Conservation (phyloP, 1,284 basidiomycete genomes). For the Apiotrichum gracile region DNA sequence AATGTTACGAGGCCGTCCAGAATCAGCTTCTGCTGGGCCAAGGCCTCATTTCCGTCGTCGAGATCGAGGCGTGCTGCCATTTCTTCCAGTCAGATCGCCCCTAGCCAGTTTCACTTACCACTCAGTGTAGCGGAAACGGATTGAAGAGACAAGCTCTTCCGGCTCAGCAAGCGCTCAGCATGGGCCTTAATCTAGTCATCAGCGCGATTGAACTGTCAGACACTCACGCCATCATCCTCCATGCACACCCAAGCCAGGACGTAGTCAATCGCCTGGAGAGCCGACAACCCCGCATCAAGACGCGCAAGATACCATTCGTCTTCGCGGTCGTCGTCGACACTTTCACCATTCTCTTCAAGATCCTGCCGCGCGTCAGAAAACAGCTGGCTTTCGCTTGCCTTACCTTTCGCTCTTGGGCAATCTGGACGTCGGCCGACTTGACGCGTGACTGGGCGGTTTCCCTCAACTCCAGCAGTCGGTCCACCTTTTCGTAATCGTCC, state of each 20-base stretch:
- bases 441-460: constrained; percentile 62
- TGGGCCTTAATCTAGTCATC: constrained; percentile 61
- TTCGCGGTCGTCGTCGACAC: constrained; percentile 59
- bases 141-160: constrained; percentile 53
- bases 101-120: constrained; percentile 20
- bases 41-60: constrained; percentile 17
- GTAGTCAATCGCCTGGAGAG: constrained; percentile 85
- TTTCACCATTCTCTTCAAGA: constrained; percentile 56
- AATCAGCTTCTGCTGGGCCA: constrained; percentile 25
- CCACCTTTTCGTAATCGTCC: constrained; percentile 81
- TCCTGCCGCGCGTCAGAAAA: constrained; percentile 47
- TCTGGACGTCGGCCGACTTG: constrained; percentile 57
- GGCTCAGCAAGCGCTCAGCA: constrained; percentile 63
- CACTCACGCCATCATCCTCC: constrained; percentile 92
- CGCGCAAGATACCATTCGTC: constrained; percentile 75
- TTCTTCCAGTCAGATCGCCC: constrained; percentile 17
- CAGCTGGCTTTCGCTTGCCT: constrained; percentile 7
- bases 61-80: constrained; percentile 29
- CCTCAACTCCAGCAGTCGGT: constrained; percentile 82
- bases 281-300: constrained; percentile 79
- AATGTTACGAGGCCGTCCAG: constrained; percentile 29
- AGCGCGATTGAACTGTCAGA: background rate
- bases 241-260: constrained; percentile 91
- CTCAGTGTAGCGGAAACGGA: constrained; percentile 30
- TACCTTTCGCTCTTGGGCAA: constrained; percentile 63